A percentile compares a stretch with the other conserved stretches of the same genome.
phyloP scores from a whole-genome alignment of 345 rosid genomes.

The Euclidium syriacum region DNA sequence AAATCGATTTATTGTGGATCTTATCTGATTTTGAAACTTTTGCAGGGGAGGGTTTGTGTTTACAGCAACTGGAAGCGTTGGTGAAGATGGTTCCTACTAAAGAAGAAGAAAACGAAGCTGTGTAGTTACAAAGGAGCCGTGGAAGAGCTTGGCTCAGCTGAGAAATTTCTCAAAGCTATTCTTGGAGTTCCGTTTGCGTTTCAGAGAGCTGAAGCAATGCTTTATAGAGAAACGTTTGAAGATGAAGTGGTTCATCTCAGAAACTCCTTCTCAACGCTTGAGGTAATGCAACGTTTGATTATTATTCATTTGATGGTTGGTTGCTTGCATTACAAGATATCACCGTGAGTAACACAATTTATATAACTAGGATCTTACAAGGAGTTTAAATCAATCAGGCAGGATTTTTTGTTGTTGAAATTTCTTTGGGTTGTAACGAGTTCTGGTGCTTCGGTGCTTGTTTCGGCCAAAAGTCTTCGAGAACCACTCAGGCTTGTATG shows the following conservation, averaged over 20 bases:
- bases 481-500: no score
- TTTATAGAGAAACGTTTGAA: slow-evolving; percentile 79
- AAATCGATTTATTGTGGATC: neutral
- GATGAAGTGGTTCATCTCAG: slow-evolving; percentile 86
- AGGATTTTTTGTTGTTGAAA: neutral
- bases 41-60: slow-evolving; percentile 65
- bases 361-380: slow-evolving; percentile 79
- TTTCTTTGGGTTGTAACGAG: no score
- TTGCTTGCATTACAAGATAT: slow-evolving; percentile 16
- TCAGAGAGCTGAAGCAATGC: slow-evolving; percentile 80
- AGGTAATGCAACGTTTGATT: slow-evolving; percentile 7
- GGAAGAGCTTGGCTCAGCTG: slow-evolving; percentile 82
- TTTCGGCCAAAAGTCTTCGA: no score
- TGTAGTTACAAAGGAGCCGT: slow-evolving; percentile 58
- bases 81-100: slow-evolving; percentile 87
- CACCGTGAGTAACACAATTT: slow-evolving; percentile 1
- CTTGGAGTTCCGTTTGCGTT: slow-evolving; percentile 67
- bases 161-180: slow-evolving; percentile 58
- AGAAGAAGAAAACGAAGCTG: slow-evolving; percentile 83
- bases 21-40: neutral
- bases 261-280: slow-evolving; percentile 83
- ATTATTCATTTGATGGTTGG: neutral
- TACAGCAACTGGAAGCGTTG: slow-evolving; percentile 87
- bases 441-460: no score
- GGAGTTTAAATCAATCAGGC: no score